Conservation (phyloP, 2,329 filamentous ascomycete species). For the Fusarium sp. region DNA sequence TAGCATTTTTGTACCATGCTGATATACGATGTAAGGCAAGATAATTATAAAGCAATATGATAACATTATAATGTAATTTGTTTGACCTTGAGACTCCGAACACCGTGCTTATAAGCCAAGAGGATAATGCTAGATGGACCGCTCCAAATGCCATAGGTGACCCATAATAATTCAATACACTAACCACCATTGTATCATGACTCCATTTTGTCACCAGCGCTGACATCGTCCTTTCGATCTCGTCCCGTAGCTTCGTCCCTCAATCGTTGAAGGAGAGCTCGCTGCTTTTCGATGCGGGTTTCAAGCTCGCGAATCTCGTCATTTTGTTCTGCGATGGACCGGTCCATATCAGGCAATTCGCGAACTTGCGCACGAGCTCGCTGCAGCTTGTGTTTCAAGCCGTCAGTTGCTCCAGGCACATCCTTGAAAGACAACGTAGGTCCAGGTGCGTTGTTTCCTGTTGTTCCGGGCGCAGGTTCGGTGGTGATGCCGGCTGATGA, state of each 20-base stretch:
- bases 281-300: conserved; percentile 71
- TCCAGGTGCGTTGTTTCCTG: conserved; percentile 51
- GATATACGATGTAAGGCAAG: conserved; percentile 2
- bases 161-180: conserved; percentile 17
- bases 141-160: background rate
- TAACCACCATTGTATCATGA: conserved; percentile 44
- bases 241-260: conserved; percentile 59
- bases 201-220: conserved; percentile 57
- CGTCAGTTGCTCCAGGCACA: conserved; percentile 80
- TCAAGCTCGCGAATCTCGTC: conserved; percentile 77
- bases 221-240: conserved; percentile 49
- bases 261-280: conserved; percentile 66
- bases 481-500: conserved; percentile 56
- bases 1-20: conserved; percentile 4
- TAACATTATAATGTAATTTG: conserved; percentile 26
- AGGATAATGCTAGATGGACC: background rate
- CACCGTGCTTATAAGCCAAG: conserved; percentile 25
- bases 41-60: conserved; percentile 23
- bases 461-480: conserved; percentile 55
- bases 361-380: conserved; percentile 76
- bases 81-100: conserved; percentile 23
- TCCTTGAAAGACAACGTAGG: conserved; percentile 72
- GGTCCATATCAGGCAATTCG: conserved; percentile 76
- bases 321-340: conserved; percentile 75
- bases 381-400: conserved; percentile 85